Base-by-base conservation (phyloP, 768 basidiomycete genomes). In the Podaxis mareebaensis region DNA sequence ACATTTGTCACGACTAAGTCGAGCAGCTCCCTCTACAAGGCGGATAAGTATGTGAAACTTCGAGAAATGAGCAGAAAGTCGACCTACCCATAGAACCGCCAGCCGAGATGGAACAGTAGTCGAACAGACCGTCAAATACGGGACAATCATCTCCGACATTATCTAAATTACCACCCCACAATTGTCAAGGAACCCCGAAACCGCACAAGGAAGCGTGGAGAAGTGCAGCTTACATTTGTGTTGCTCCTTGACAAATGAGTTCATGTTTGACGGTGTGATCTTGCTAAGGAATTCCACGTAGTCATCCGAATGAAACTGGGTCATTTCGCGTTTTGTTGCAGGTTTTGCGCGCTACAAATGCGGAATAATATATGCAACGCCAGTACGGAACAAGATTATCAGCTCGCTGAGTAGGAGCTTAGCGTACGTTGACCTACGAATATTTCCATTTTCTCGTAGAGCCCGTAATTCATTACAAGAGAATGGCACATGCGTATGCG, bases 361-460 rank as follows among this genome's bases (percentile, higher is more conserved):
- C 56, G 33, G 61, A 42, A 22, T 5, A 66, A 57, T 36, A 63
- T 59, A 42, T 26, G 53, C 33, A 17, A 60, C n/a, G 36, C 30
- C n/a, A 20, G 10, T n/a, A 10, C 26, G n/a, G 55, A 49, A 38
- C 26, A 11, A 51, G 44, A 61, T 33, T 33, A 33, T 51, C 33
- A 49, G 56, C 7, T 13, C 33, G 30, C 46, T 11, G 51, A 24
- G 7, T 13, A 15, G 17, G 8, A 58, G 36, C 4, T 22, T 15
- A 36, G 33, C 33, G 40, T n/a, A 20, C 17, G 60, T 38, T 40
- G 56, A 83, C 97, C 69, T 72, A 98, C 97, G 70, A 98, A 99
- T 67, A 99, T 99, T 76, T 99, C 97, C 97, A 99, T 99, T 78
- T 95, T 95, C 78, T 98, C 98, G 81, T 99, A 99, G 17, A 99